A percentile compares a stretch with the other conserved stretches of the same genome.
These are phyloP conservation scores for Hypoxylon sp. DNA, from an alignment of 2,329 filamentous ascomycete species.

Conservation along the genomic window DNA sequence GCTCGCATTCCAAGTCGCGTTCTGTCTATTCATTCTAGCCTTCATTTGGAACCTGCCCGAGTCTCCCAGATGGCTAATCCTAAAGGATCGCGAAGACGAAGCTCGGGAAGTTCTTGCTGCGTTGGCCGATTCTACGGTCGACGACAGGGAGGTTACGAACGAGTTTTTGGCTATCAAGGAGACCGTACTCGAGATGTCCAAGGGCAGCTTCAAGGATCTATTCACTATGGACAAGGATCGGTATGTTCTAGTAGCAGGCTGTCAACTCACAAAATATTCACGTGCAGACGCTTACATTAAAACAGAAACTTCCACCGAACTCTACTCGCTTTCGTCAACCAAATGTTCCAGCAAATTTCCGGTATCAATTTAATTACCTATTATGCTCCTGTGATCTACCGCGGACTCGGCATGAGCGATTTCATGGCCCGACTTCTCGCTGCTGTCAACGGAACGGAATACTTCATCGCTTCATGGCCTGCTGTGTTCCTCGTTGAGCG, in stretches of 20 bases:
- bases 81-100: slow-evolving; percentile 61
- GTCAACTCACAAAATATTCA: neutral
- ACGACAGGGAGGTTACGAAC: slow-evolving; percentile 68
- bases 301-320: slow-evolving; percentile 67
- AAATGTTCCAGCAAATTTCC: slow-evolving; percentile 69
- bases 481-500: slow-evolving; percentile 74
- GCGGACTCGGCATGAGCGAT: slow-evolving; percentile 65
- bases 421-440: slow-evolving; percentile 71
- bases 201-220: slow-evolving; percentile 68
- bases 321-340: slow-evolving; percentile 69
- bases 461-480: slow-evolving; percentile 71
- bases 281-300: slow-evolving; percentile 31
- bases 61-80: slow-evolving; percentile 63
- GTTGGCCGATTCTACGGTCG: slow-evolving; percentile 57
- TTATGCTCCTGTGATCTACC: slow-evolving; percentile 66
- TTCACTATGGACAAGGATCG: slow-evolving; percentile 71
- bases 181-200: slow-evolving; percentile 75
- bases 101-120: slow-evolving; percentile 61
- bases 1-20: slow-evolving; percentile 70
- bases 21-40: slow-evolving; percentile 70
- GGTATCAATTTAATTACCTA: slow-evolving; percentile 62
- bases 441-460: slow-evolving; percentile 66
- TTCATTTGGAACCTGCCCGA: slow-evolving; percentile 69
- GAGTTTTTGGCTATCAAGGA: slow-evolving; percentile 69
- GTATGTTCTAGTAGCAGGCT: slow-evolving; percentile 37